These are phyloP conservation scores for Alnus rubra DNA, from an alignment of 306 rosid genomes.

Conservation along the genomic window DNA sequence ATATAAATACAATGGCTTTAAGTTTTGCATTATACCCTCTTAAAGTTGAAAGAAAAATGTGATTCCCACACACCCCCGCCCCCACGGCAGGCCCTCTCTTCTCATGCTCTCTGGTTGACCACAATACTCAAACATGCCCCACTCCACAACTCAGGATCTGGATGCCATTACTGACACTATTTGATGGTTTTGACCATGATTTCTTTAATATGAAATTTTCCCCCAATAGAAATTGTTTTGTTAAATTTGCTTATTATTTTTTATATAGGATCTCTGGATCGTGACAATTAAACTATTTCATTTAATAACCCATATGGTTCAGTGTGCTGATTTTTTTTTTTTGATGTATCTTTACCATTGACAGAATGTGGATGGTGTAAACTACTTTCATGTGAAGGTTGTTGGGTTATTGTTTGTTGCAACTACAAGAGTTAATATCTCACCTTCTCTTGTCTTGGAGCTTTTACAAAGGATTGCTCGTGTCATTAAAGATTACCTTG, in stretches of 20 bases:
- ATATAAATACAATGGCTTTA: too few relatives aligned
- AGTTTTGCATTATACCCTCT: too few relatives aligned
- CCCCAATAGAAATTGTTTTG: neutral
- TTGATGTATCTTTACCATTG: slow-evolving; percentile 1
- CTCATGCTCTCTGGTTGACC: too few relatives aligned
- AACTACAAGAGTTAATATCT: slow-evolving; percentile 68
- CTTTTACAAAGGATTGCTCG: slow-evolving; percentile 86
- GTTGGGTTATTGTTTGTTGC: slow-evolving; percentile 86
- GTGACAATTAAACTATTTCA: neutral
- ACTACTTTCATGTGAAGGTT: slow-evolving; percentile 86
- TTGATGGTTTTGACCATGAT: neutral
- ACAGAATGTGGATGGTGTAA: slow-evolving; percentile 85
- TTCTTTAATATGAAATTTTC: neutral
- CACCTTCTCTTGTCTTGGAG: slow-evolving; percentile 83
- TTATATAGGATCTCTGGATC: slow-evolving; percentile 2
- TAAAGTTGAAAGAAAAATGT: too few relatives aligned
- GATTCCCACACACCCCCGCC: too few relatives aligned
- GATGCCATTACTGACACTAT: too few relatives aligned
- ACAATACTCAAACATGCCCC: too few relatives aligned
- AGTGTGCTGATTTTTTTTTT: slow-evolving; percentile 23
- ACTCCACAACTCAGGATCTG: too few relatives aligned
- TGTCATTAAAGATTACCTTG: slow-evolving; percentile 85
- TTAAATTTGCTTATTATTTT: slow-evolving; percentile 2
- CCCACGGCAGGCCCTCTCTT: too few relatives aligned
- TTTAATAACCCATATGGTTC: neutral